Percentiles rank a stretch among this genome's conserved stretches.
These are phyloP conservation scores for Dactylonectria estremocensis DNA, from an alignment of 2,329 filamentous ascomycete genomes.

Conservation along the genomic window DNA sequence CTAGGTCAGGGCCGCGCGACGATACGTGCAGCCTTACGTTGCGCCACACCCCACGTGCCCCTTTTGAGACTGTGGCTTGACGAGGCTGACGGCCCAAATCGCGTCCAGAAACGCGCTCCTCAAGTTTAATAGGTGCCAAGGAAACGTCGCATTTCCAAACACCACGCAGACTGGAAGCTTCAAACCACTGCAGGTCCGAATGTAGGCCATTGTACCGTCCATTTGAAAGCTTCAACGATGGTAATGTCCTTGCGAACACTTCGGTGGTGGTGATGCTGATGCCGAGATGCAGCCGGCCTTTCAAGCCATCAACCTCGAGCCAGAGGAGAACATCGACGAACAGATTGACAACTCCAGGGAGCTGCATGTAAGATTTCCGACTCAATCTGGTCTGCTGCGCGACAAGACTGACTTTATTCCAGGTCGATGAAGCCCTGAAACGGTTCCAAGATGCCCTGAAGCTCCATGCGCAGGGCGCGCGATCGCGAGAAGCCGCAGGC, in stretches of 20 bases:
- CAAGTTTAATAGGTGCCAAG: constrained; percentile 42
- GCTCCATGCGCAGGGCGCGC: constrained; percentile 88
- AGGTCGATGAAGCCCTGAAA: constrained; percentile 96
- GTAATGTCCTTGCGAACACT: constrained; percentile 19
- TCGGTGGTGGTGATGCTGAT: constrained; percentile 31
- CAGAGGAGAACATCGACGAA: constrained; percentile 90
- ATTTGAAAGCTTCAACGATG: constrained; percentile 42
- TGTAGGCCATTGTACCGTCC: constrained; percentile 36
- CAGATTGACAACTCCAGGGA: constrained; percentile 97
- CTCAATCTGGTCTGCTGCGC: not conserved
- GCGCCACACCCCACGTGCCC: constrained; percentile 49
- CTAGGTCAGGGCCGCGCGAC: constrained; percentile 36
- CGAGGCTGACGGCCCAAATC: constrained; percentile 41
- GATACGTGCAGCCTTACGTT: constrained; percentile 39
- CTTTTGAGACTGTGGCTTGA: constrained; percentile 41
- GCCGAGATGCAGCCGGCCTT: constrained; percentile 72
- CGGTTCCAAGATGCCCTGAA: constrained; percentile 93
- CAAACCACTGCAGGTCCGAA: constrained; percentile 34
- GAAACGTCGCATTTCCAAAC: constrained; percentile 28
- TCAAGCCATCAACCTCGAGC: constrained; percentile 92
- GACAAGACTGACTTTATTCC: constrained; percentile 14
- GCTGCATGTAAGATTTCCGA: constrained; percentile 73
- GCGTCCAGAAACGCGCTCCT: constrained; percentile 46
- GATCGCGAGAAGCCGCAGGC: constrained; percentile 81
- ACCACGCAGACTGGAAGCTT: constrained; percentile 17